Evolutionary conservation across 176 grass and related monocot species (phyloP), one percentile per base, ranked within the genome.

Genomic region (Olyra latifolia): DNA sequence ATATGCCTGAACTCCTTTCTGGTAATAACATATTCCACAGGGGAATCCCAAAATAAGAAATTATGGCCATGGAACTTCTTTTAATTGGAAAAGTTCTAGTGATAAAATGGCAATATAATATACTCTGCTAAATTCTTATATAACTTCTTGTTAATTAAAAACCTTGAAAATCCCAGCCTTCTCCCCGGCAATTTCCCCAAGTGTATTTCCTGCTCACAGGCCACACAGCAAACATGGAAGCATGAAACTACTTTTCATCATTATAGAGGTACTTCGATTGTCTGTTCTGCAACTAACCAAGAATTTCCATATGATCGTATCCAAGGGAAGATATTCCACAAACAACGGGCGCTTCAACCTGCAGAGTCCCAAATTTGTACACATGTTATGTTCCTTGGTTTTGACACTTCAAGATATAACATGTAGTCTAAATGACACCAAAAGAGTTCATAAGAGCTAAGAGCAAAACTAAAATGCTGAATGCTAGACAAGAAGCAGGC

Each of bases 221-320:
- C 35, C 23, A 84, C 8, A 72, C 23, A 70, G 24, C n/a, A 91
- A 80, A 60, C 30, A 75, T 45, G 48, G 30, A 23, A 66, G 14
- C 25, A 62, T 59, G 57, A 91, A 84, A 82, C 27, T 47, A 65
- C 12, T 7, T 77, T 71, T 41, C 27, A 55, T 38, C 46, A 63
- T 62, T 70, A 75, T 70, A 45, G 45, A 80, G 10, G 1, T 29
- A 13, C 27, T 70, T 85, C 4, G 46, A 75, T 25, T 9, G 44
- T 57, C 16, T 63, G 38, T 70, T 80, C 30, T 72, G 71, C 48
- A 52, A 93, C 86, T 87, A 83, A 95, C 96, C 96, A 75, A 95
- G 90, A 88, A 99, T 92, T 79, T 91, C 96, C 92, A 95, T 93
- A 82, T 93, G 92, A 79, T 91, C 90, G 59, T 95, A 98, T 72